Evolutionary conservation across 148 eudicot species (phyloP).

Genomic region (Pharnaceum exiguum): DNA sequence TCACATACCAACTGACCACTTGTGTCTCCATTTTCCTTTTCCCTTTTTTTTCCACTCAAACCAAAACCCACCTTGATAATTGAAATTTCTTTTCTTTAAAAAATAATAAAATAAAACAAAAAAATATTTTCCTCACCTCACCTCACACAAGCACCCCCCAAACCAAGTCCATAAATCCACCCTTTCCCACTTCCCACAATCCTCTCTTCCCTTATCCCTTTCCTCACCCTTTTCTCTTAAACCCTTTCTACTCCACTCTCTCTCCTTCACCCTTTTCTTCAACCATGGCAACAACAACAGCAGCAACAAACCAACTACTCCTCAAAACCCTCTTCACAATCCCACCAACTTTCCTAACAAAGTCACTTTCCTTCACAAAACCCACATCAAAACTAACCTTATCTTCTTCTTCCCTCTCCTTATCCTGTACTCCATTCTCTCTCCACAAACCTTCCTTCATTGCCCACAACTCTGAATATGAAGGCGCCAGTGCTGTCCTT

Average conservation of each 20-base stretch:
- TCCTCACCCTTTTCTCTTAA: slow-evolving; percentile 5
- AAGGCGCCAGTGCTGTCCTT: slow-evolving; percentile 29
- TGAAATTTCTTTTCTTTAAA: too few species aligned
- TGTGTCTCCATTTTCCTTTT: too few species aligned
- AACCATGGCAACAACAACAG: slow-evolving; percentile 30
- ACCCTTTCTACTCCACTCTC: slow-evolving; percentile 13
- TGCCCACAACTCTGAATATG: slow-evolving; percentile 44
- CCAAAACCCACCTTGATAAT: too few species aligned
- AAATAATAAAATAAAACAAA: too few species aligned
- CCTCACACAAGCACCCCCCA: too few species aligned
- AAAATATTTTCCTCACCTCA: too few species aligned
- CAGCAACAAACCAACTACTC: slow-evolving; percentile 23
- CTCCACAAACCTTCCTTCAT: slow-evolving; percentile 30
- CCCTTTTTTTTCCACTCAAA: too few species aligned
- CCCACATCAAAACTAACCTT: slow-evolving; percentile 48
- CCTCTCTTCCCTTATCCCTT: slow-evolving; percentile 9
- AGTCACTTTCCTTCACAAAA: slow-evolving; percentile 24
- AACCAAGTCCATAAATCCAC: too few species aligned
- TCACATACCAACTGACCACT: too few species aligned
- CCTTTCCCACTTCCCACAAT: too few species aligned
- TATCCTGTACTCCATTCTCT: slow-evolving; percentile 20
- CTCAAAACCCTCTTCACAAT: slow-evolving; percentile 32
- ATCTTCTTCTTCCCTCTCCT: slow-evolving; percentile 28
- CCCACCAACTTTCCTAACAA: slow-evolving; percentile 35
- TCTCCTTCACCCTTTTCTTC: slow-evolving; percentile 1